Evolutionary conservation across 164 flowering plant genomes (phyloP).

Genomic region (Liriodendron chinense): DNA sequence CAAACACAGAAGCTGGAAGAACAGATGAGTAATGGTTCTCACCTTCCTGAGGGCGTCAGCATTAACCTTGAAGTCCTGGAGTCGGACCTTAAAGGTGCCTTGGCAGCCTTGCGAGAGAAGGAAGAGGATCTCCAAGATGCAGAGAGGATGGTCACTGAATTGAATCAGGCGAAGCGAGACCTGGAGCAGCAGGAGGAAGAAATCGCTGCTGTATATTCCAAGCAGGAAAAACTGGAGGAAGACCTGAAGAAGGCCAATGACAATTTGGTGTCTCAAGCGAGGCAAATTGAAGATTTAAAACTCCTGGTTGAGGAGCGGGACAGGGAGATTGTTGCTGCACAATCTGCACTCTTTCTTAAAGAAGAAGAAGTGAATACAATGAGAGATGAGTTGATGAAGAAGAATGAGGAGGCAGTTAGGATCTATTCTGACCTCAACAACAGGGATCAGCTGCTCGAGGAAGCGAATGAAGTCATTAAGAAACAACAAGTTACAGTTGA

Average conservation of each 20-base stretch:
- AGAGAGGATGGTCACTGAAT: slow-evolving; percentile 48
- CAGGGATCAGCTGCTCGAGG: slow-evolving; percentile 47
- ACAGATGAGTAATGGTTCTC: slow-evolving; percentile 41
- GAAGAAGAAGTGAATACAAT: slow-evolving; percentile 57
- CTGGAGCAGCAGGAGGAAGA: slow-evolving; percentile 51
- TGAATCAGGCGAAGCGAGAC: slow-evolving; percentile 52
- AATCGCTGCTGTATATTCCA: slow-evolving; percentile 42
- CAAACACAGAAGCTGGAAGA: slow-evolving; percentile 83
- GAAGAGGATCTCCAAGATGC: slow-evolving; percentile 77
- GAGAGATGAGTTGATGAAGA: slow-evolving; percentile 46
- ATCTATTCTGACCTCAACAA: slow-evolving; percentile 39
- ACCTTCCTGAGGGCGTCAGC: slow-evolving; percentile 30
- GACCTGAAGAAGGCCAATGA: slow-evolving; percentile 62
- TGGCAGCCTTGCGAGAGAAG: slow-evolving; percentile 61
- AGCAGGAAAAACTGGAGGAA: slow-evolving; percentile 54
- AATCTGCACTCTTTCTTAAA: slow-evolving; percentile 42
- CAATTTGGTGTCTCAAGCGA: slow-evolving; percentile 56
- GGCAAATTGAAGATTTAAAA: slow-evolving; percentile 65
- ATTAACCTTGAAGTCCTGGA: slow-evolving; percentile 54
- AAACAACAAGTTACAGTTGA: slow-evolving; percentile 60
- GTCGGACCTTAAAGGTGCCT: slow-evolving; percentile 65
- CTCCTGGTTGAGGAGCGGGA: slow-evolving; percentile 48
- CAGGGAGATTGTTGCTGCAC: slow-evolving; percentile 34
- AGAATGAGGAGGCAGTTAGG: slow-evolving; percentile 45
- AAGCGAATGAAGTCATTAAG: slow-evolving; percentile 57